Evolutionary conservation across 805 yeast genomes (phyloP).

Genomic region (Ogataea haglerorum): DNA sequence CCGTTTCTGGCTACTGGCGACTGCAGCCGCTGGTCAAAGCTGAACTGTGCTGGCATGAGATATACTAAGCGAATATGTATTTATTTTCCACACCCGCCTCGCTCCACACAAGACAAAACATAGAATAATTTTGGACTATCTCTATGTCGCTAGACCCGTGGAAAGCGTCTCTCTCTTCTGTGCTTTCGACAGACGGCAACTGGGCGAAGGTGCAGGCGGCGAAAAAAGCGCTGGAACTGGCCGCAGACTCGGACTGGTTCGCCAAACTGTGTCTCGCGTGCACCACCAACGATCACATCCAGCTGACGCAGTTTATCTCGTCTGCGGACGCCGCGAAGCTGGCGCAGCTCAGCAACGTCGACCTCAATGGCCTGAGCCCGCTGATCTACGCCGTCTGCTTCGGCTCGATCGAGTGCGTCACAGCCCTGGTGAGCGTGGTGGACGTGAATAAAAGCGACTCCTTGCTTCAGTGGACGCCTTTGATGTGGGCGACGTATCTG

Average conservation of each 20-base stretch:
- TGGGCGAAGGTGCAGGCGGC: constrained; percentile 35
- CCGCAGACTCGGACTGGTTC: constrained; percentile 30
- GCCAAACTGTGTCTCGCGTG: constrained; percentile 38
- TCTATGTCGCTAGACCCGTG: constrained; percentile 32
- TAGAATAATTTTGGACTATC: neutral
- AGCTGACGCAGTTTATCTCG: constrained; percentile 29
- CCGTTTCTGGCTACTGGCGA: constrained; percentile 16
- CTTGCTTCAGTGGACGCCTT: constrained; percentile 56
- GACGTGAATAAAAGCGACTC: constrained; percentile 52
- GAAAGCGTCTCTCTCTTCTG: constrained; percentile 23
- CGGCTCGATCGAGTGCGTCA: constrained; percentile 45
- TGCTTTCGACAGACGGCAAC: constrained; percentile 27
- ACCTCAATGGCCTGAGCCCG: constrained; percentile 43
- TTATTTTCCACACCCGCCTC: neutral
- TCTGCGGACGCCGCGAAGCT: constrained; percentile 13
- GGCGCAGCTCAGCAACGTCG: constrained; percentile 27
- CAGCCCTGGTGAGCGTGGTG: constrained; percentile 43
- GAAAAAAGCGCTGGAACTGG: constrained; percentile 32
- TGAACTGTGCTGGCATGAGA: neutral
- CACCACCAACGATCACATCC: constrained; percentile 35
- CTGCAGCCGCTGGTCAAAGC: constrained; percentile 21
- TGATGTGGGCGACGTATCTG: constrained; percentile 83
- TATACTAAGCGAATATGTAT: neutral
- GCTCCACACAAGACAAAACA: constrained; percentile 8
- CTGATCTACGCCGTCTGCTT: constrained; percentile 55